Percentiles rank a stretch among this genome's conserved stretches.
These are phyloP conservation scores for Keqinozyma sinolaborantium DNA, from an alignment of 1,139 yeast species.

Conservation along the genomic window DNA sequence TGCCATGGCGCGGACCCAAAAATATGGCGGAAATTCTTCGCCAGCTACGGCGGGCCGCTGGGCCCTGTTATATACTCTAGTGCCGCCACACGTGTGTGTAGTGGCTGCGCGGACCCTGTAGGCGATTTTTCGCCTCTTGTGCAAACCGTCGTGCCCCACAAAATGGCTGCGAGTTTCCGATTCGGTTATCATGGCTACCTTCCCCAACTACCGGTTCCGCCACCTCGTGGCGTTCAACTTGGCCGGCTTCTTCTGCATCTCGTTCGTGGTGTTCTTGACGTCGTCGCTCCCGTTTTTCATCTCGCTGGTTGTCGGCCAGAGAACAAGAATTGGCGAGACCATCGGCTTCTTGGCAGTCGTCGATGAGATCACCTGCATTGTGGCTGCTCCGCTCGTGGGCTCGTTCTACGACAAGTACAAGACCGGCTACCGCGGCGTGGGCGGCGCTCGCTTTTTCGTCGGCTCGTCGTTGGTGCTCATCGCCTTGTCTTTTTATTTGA, in stretches of 20 bases:
- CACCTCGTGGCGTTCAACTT: constrained; percentile 22
- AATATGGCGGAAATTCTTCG: too few species aligned
- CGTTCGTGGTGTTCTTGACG: constrained; percentile 63
- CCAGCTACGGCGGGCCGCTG: too few species aligned
- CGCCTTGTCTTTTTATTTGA: constrained; percentile 46
- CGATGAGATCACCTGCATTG: constrained; percentile 57
- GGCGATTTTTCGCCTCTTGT: too few species aligned
- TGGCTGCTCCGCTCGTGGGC: constrained; percentile 62
- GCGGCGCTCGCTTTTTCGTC: constrained; percentile 55
- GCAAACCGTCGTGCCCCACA: too few species aligned
- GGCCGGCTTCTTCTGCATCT: constrained; percentile 49
- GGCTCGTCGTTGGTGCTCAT: constrained; percentile 45
- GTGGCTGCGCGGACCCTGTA: too few species aligned
- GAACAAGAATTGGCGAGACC: constrained; percentile 47
- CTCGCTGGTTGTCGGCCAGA: constrained; percentile 48
- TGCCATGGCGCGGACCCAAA: too few species aligned
- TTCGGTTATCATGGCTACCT: too few species aligned
- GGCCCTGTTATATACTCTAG: too few species aligned
- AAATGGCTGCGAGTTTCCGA: constrained; percentile 1
- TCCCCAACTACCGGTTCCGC: constrained; percentile 9
- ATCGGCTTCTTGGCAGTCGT: constrained; percentile 61
- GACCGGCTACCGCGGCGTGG: constrained; percentile 10
- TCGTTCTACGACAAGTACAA: constrained; percentile 50
- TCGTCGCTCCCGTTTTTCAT: constrained; percentile 69
- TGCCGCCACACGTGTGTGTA: too few species aligned